phyloP scores from a whole-genome alignment of 768 basidiomycete genomes.

The Boletus rubescentipes region DNA sequence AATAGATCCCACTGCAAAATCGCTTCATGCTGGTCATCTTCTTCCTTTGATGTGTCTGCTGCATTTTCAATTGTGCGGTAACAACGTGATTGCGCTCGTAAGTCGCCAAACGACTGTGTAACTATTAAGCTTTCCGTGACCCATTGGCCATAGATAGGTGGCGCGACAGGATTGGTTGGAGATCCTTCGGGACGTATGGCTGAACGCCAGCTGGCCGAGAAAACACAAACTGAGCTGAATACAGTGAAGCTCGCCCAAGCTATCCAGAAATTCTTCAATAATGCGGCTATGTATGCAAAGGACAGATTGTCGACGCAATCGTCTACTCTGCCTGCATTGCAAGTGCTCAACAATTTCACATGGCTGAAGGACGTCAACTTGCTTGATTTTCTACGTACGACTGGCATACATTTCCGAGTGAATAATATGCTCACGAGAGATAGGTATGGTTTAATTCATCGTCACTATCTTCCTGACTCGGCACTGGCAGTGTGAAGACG shows the following conservation, averaged over 20 bases:
- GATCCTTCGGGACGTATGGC: slow-evolving; percentile 90
- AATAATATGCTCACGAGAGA: slow-evolving; percentile 90
- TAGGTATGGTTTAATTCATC: slow-evolving; percentile 51
- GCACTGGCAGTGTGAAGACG: slow-evolving; percentile 64
- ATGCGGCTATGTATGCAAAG: slow-evolving; percentile 61
- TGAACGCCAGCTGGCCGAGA: slow-evolving; percentile 72
- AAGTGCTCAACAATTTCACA: slow-evolving; percentile 63
- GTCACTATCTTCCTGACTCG: slow-evolving; percentile 6
- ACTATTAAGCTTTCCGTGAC: slow-evolving; percentile 3
- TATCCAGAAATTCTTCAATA: slow-evolving; percentile 70
- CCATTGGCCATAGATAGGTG: slow-evolving; percentile 71
- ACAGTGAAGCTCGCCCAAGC: slow-evolving; percentile 59
- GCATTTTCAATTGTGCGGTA: slow-evolving; percentile 87
- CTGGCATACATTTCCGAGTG: slow-evolving; percentile 78
- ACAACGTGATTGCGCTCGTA: slow-evolving; percentile 81
- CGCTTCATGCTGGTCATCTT: slow-evolving; percentile 92
- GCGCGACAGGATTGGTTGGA: slow-evolving; percentile 94
- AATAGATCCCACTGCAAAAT: slow-evolving; percentile 87
- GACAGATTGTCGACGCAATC: slow-evolving; percentile 25
- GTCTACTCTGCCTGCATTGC: slow-evolving; percentile 25
- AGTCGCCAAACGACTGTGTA: slow-evolving; percentile 28
- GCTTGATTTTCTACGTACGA: slow-evolving; percentile 79
- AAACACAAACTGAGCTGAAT: slow-evolving; percentile 61
- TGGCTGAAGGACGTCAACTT: slow-evolving; percentile 78
- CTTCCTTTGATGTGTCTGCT: slow-evolving; percentile 83